phyloP scores from a whole-genome alignment of 1,139 yeast species.

The Meyerozyma carpophila region DNA sequence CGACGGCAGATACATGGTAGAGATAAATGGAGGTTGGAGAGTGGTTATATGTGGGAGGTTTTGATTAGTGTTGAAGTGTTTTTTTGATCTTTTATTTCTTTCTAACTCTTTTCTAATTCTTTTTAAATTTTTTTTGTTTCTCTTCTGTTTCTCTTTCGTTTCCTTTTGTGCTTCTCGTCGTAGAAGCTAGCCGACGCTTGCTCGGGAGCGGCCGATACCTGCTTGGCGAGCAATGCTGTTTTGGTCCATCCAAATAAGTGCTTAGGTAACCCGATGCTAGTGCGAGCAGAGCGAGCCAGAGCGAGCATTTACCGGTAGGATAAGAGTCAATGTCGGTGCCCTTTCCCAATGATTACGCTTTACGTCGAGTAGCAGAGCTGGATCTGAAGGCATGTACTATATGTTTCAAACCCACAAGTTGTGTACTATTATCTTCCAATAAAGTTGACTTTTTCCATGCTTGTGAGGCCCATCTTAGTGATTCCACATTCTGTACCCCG shows the following conservation, averaged over 20 bases:
- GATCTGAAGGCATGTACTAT: constrained; percentile 56
- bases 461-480: constrained; percentile 61
- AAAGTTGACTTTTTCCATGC: constrained; percentile 52
- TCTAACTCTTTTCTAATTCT: no score
- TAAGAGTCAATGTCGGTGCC: constrained; percentile 16
- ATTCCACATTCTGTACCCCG: constrained; percentile 57
- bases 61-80: no score
- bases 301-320: not conserved
- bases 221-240: not conserved
- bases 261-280: not conserved
- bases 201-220: no score
- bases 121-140: no score
- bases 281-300: no score
- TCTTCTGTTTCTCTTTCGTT: no score
- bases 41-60: no score
- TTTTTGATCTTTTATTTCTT: no score
- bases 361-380: constrained; percentile 52
- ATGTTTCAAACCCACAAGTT: constrained; percentile 61
- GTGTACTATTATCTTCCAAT: constrained; percentile 52
- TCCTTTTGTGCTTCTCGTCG: not conserved
- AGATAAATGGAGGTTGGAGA: no score
- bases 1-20: not conserved
- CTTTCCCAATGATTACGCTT: constrained; percentile 49
- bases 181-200: not conserved
- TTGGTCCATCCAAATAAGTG: not conserved